Base-by-base conservation (phyloP, 768 basidiomycete genomes). In the Termitomyces sp. region DNA sequence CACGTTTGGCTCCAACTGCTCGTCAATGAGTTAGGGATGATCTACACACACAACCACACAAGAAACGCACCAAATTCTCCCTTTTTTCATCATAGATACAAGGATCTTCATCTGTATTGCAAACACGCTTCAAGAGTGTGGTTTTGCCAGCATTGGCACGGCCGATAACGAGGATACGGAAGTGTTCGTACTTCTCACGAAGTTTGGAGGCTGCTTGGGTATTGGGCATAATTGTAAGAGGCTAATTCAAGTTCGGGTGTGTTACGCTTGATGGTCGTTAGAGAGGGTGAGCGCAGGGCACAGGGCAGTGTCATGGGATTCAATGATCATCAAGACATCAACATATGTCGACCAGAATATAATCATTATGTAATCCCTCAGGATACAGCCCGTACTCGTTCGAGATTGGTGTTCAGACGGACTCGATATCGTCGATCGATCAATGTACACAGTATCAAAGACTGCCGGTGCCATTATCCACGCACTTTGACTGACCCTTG, bases 141-240 rank as follows among this genome's bases (percentile, higher is more conserved):
- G 45, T 48, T 37, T 58, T 58, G n/a, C 57, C 57, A 8, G 57
- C 45, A 49, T 58, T 58, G 17, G 57, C 53, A 17, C 57, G 30
- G 8, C 57, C 57, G 16, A 58, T 58, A n/a, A 58, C 53, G n/a
- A 58, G 57, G 21, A 58, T 52, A 37, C 57, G 53, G 19, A 58
- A 58, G 45, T 49, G 47, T 16, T 34, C 52, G 27, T 46, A 49
- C 25, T 49, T 49, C 21, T 21, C 40, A 3, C 56, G 41, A 35
- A 57, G n/a, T 8, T 57, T 11, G 10, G 21, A 23, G 43, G 49
- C 21, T 52, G 25, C 23, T 52, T 27, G 35, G 10, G 35, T n/a
- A 11, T 37, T 7, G 17, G 35, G 27, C 49, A 50, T 50, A 5
- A n/a, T 37, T 44, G 43, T 44, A 3, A 27, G 23, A 44, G 43